Base-by-base conservation (phyloP, 441 rosid species). In the Rhodomyrtus psidioides region DNA sequence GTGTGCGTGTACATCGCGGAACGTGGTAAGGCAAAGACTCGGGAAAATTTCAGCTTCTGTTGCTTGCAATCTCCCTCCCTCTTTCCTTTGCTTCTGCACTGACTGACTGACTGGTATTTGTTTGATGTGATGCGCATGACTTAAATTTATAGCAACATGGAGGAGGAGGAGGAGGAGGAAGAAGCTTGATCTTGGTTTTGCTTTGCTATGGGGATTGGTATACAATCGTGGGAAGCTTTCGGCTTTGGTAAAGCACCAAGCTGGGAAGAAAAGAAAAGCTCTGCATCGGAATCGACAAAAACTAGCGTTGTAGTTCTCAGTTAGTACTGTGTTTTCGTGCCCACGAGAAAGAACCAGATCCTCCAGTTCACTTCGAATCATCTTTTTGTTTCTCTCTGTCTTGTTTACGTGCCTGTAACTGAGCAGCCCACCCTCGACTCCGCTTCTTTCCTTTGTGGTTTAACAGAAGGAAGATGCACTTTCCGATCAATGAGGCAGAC, bases 1-100 rank as follows among this genome's bases (percentile, higher is more conserved):
- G 15, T 16, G 1, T 51, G 5, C 0, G 1, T 0, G 51, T 0
- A 0, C 79, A 10, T 70, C 16, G 0, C 6, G 51, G 26, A 23
- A 10, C 51, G 13, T 21, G 79, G 21, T 70, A 13, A 70, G 49
- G 9, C 3, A 21, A 70, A 21, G 49, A 39, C 79, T 23, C 15
- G n/a, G 79, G 49, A 70, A 70, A 8, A 21, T 70, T 70, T 70
- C n/a, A 8, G 79, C 5, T 12, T 12, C 51, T 39, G 51, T 39
- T 39, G 49, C 14, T 70, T 39, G 15, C 79, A 39, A 70, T 70
- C 51, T 70, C 49, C 79, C 49, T 26, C n/a, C n/a, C 4, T 34
- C 21, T 1, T 6, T 39, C 21, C 39, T 6, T 21, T 13, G 7
- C 21, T 70, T 21, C 17, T 59, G 44, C 0, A 30, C 44, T 21